Base-by-base conservation (phyloP, 2,329 filamentous ascomycete species). In the Botrytis galanthina region DNA sequence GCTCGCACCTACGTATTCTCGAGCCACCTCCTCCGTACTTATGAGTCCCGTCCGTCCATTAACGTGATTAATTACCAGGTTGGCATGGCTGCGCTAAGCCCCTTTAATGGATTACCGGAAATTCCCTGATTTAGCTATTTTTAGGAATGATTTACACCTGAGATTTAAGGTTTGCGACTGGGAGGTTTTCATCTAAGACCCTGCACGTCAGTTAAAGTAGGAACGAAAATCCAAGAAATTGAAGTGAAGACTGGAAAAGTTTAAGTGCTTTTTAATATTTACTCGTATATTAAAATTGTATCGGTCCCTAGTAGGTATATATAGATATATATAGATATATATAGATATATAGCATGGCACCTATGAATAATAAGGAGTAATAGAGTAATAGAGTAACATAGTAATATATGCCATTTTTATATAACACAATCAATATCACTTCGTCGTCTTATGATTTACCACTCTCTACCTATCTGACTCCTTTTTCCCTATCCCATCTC, bases 41-140 rank as follows among this genome's bases (percentile, higher is more conserved):
- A 39, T 39, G 10, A 6, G 26, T 29, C 60, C 60, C 14, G 48
- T 14, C 48, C n/a, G 35, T 61, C 42, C 42, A 7, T 18, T 7
- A 42, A 42, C 39, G 39, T 42, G 39, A 32, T 60, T 26, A 63
- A 18, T n/a, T 16, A 44, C 18, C 14, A n/a, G n/a, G 39, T 22
- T 67, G 32, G 26, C 26, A 68, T n/a, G 46, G 14, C 29, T 68
- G 35, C 64, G 64, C 64, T 68, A 68, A 68, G 64, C 64, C 64
- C 64, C 64, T 68, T 68, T 68, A 39, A 42, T 54, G 46, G 64
- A 68, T 68, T 51, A 54, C 64, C 35, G 64, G 64, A 68, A 54
- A 39, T 54, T 39, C n/a, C 32, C 46, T 68, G 46, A 68, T 51
- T 54, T 68, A 14, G 64, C 46, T 54, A 68, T 68, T 68, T 54